Evolutionary conservation across 352 stramenopile species (phyloP).

Genomic region (Phytophthora europaea): DNA sequence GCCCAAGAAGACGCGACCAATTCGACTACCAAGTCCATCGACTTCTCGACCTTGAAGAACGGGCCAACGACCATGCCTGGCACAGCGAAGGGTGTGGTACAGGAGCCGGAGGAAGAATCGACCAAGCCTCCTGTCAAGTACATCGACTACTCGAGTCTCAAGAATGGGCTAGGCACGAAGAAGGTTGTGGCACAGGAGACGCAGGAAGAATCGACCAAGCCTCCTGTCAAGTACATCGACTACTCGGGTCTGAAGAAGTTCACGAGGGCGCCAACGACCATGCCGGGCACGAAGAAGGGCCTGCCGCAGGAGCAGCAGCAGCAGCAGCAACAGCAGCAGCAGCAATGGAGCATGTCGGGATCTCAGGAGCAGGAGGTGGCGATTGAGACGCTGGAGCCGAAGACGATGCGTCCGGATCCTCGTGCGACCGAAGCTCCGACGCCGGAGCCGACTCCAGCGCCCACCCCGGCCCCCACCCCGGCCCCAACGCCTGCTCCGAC

Average conservation of each 20-base stretch:
- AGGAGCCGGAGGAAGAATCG: not conserved
- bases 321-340: slow-evolving; percentile 2
- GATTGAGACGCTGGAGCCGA: slow-evolving; percentile 7
- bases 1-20: slow-evolving; percentile 19
- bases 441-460: not conserved
- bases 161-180: not conserved
- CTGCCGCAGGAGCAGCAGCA: not conserved
- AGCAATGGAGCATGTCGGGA: not conserved
- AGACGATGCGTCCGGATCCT: slow-evolving; percentile 1
- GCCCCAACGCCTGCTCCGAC: slow-evolving; percentile 11
- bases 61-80: not conserved
- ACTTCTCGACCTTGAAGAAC: slow-evolving; percentile 13
- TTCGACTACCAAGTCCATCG: slow-evolving; percentile 27
- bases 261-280: slow-evolving; percentile 13
- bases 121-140: slow-evolving; percentile 10
- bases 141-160: slow-evolving; percentile 21
- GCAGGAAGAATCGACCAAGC: slow-evolving; percentile 3
- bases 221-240: slow-evolving; percentile 31
- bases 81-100: not conserved
- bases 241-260: slow-evolving; percentile 25
- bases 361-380: slow-evolving; percentile 10
- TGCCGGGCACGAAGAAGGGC: not conserved
- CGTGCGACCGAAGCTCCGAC: slow-evolving; percentile 15
- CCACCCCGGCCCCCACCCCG: not conserved
- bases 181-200: not conserved